Percentiles rank a stretch among this genome's conserved stretches.
Evolutionary conservation across 225 moss, liverwort and hornwort genomes (phyloP).

Genomic region (Anthoceros angustus): DNA sequence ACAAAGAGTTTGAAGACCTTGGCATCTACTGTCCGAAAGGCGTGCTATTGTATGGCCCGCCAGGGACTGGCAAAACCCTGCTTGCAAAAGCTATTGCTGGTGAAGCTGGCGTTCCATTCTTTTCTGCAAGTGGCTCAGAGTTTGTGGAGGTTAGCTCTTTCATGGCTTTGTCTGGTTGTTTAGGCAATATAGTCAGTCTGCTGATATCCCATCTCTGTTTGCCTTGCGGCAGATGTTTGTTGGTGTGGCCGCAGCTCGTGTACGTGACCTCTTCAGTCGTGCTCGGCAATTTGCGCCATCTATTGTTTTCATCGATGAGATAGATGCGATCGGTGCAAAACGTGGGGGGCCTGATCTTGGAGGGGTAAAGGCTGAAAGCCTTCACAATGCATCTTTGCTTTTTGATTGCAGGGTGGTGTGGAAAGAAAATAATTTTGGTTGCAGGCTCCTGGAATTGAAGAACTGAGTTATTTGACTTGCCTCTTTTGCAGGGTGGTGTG

Average conservation of each 20-base stretch:
- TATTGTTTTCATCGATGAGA: constrained; percentile 97
- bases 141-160: constrained; percentile 75
- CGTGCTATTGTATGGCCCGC: constrained; percentile 88
- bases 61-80: constrained; percentile 96
- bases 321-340: constrained; percentile 98
- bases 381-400: neutral
- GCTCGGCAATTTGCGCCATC: constrained; percentile 98
- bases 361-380: constrained; percentile 41
- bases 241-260: constrained; percentile 96
- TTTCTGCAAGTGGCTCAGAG: constrained; percentile 97
- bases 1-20: constrained; percentile 75
- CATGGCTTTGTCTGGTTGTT: neutral
- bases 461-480: neutral
- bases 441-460: neutral
- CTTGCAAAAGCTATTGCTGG: constrained; percentile 98
- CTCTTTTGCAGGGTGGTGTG: constrained; percentile 75
- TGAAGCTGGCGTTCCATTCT: constrained; percentile 98
- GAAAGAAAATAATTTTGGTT: constrained; percentile 9
- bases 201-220: constrained; percentile 1
- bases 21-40: constrained; percentile 99
- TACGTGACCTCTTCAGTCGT: constrained; percentile 79
- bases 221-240: constrained; percentile 70
- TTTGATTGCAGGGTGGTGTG: neutral
- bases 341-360: constrained; percentile 98
- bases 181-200: neutral